Percentiles rank a stretch among this genome's conserved stretches.
Evolutionary conservation across 2,329 filamentous ascomycete species (phyloP).

Genomic region (Fusarium ambrosium): DNA sequence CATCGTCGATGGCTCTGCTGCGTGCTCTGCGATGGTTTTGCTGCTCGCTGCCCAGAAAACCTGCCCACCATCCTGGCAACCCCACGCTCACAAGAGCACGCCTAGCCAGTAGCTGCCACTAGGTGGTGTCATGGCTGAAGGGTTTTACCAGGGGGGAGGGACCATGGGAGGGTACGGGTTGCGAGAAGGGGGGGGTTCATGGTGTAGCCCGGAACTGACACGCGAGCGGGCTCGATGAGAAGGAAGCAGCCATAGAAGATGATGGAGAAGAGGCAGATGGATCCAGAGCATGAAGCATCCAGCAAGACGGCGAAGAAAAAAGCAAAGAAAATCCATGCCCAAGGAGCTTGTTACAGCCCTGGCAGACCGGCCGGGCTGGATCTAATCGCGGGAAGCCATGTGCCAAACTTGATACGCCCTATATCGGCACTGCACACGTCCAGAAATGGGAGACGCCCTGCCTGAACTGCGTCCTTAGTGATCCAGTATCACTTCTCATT

Average conservation of each 20-base stretch:
- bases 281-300: constrained; percentile 15
- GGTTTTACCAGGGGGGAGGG: constrained; percentile 15
- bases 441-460: constrained; percentile 7
- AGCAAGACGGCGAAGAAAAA: constrained; percentile 26
- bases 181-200: constrained; percentile 16
- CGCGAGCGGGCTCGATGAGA: constrained; percentile 32
- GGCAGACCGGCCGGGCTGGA: constrained; percentile 22
- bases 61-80: constrained; percentile 44
- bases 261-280: constrained; percentile 16
- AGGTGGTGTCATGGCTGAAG: constrained; percentile 44
- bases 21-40: constrained; percentile 39
- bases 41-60: constrained; percentile 37
- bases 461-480: constrained; percentile 12
- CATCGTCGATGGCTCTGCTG: constrained; percentile 39
- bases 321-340: constrained; percentile 28
- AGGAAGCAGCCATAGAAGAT: constrained; percentile 24
- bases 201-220: constrained; percentile 34
- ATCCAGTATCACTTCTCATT: constrained; percentile 22
- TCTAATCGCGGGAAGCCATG: constrained; percentile 42
- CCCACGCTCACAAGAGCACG: constrained; percentile 38
- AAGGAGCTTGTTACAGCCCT: constrained; percentile 35
- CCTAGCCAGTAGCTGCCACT: constrained; percentile 37
- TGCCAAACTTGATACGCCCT: constrained; percentile 38
- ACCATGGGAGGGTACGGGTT: constrained; percentile 8
- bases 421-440: constrained; percentile 33